These are phyloP conservation scores for Melaleuca alternifolia DNA, from an alignment of 345 rosid genomes.

Conservation along the genomic window DNA sequence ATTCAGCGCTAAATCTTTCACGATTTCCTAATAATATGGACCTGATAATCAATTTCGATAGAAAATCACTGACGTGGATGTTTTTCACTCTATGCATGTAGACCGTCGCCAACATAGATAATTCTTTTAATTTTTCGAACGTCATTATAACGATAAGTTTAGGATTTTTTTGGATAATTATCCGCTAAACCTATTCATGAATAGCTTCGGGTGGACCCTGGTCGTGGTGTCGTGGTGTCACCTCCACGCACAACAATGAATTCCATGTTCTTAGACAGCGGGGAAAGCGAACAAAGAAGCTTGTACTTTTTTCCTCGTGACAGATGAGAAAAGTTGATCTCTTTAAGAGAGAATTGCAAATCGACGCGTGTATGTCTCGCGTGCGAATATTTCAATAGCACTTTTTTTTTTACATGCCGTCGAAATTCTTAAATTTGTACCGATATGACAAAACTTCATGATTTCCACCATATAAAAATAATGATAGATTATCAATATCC, in stretches of 20 bases:
- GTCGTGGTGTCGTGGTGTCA: background rate
- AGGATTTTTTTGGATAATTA: background rate
- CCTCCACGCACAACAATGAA: background rate
- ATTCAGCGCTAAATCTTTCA: no score
- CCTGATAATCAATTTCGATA: no score
- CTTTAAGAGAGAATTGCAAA: background rate
- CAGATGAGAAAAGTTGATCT: background rate
- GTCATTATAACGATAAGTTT: background rate
- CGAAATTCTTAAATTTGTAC: background rate
- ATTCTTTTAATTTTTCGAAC: background rate
- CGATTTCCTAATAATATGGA: no score
- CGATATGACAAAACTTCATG: fast-evolving
- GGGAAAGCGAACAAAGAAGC: background rate
- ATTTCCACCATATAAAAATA: background rate
- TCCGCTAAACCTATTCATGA: background rate
- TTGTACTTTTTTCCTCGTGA: background rate
- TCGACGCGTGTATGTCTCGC: background rate
- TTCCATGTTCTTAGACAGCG: background rate
- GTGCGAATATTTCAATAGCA: background rate
- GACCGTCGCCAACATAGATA: fast-evolving
- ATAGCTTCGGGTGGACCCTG: background rate
- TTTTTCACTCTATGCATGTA: no score
- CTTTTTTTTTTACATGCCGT: no score
- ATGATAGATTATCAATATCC: background rate
- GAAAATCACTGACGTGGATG: background rate